phyloP scores from a whole-genome alignment of 139 green algal species.

The Tetradesmus lagerheimii region DNA sequence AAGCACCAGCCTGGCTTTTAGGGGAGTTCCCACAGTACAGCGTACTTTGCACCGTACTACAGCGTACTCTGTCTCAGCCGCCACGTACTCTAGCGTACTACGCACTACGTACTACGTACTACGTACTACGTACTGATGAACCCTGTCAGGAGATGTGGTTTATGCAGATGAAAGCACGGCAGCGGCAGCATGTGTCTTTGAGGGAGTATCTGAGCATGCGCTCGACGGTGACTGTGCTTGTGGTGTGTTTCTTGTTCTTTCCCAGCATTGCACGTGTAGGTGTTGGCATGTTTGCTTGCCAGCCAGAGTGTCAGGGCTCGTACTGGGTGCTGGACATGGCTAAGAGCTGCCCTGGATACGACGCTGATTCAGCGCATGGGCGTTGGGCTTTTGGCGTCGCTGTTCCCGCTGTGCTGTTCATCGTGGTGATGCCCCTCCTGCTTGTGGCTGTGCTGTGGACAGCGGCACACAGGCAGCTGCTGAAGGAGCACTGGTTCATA shows the following conservation, averaged over 20 bases:
- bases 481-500: background rate
- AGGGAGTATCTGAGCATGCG: no score
- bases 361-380: background rate
- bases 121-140: no score
- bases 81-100: no score
- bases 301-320: background rate
- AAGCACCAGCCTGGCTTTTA: no score
- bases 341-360: background rate
- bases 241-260: background rate
- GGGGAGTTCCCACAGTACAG: no score
- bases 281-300: background rate
- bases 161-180: background rate
- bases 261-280: background rate
- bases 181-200: no score
- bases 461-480: background rate
- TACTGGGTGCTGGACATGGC: constrained; percentile 1
- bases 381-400: background rate
- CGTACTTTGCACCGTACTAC: no score
- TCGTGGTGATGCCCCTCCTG: background rate
- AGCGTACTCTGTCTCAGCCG: no score
- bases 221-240: background rate
- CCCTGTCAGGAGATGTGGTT: no score
- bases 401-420: background rate
- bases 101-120: no score
- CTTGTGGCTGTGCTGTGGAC: background rate